Evolutionary conservation across 495 filamentous ascomycete genomes (phyloP), one percentile per base, ranked within the genome.

Genomic region (Penicillium turbatum): DNA sequence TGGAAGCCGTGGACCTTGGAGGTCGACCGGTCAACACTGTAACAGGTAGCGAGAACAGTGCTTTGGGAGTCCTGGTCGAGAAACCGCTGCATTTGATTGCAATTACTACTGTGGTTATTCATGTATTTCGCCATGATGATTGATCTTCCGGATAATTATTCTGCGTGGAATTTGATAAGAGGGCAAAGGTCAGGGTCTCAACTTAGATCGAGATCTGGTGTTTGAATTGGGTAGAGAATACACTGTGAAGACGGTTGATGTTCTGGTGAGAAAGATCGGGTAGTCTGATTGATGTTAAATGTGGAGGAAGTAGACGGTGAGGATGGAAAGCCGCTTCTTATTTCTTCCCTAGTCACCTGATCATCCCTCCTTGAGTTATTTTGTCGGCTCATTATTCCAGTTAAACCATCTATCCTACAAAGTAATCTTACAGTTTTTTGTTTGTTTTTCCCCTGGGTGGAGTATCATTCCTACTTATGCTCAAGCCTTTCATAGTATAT

Each of bases 21-120:
- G 55, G 78, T 77, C 52, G 57, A 69, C 48, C 75, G 65, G 55
- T 79, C 71, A 60, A 85, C 82, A 55, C 72, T 76, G 76, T 96
- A 97, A 80, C 88, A 92, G 70, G 85, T 90, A 71, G 91, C 91
- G 69, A 89, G 82, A 67, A 91, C 82, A 64, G 84, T 86, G 71
- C 77, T 74, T 66, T 79, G 76, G 42, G 76, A 67, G 62, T 70
- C 74, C 69, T 79, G 64, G 45, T 66, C 57, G 31, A 60, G 46
- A 53, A 66, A 73, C 63, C 70, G 76, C 70, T 80, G 78, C 79
- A 80, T 72, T 65, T 82, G 78, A 74, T 81, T 82, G 83, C 73
- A 85, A 83, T 78, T 88, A 85, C 79, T 85, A 82, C 74, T 82
- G 72, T 76, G 83, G 72, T 74, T 82, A 76, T 73, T 82, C 65